Evolutionary conservation across 345 rosid species (phyloP).

Genomic region (Sisymbrium irio): DNA sequence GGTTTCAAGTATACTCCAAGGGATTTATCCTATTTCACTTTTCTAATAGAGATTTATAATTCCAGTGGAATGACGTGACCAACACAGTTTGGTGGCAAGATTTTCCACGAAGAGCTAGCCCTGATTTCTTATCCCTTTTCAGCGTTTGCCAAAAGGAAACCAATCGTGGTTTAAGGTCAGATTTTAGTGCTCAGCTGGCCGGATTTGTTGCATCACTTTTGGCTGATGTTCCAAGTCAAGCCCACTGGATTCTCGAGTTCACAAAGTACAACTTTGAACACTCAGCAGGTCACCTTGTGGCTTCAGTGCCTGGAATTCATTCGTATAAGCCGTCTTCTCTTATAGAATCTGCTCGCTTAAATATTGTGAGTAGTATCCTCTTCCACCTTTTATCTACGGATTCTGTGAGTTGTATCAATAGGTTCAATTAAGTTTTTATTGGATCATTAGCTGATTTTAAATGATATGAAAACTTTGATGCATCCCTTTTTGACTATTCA

Average conservation of each 20-base stretch:
- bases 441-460: not conserved
- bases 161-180: slow-evolving; percentile 45
- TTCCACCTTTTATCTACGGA: not conserved
- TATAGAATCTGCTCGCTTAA: slow-evolving; percentile 29
- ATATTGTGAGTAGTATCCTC: slow-evolving; percentile 38
- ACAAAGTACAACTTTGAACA: slow-evolving; percentile 68
- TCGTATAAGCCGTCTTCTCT: slow-evolving; percentile 44
- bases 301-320: slow-evolving; percentile 88
- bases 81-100: slow-evolving; percentile 99
- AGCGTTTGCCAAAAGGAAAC: slow-evolving; percentile 37
- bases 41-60: slow-evolving; percentile 17
- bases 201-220: slow-evolving; percentile 82
- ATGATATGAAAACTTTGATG: not conserved
- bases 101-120: slow-evolving; percentile 62
- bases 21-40: not conserved
- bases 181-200: slow-evolving; percentile 87
- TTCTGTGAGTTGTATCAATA: not conserved
- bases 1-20: not conserved
- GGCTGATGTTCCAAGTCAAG: slow-evolving; percentile 77
- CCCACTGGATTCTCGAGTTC: slow-evolving; percentile 77
- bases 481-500: slow-evolving; percentile 2
- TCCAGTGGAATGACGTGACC: slow-evolving; percentile 89
- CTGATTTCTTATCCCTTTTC: slow-evolving; percentile 73
- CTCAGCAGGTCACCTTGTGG: slow-evolving; percentile 68
- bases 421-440: not conserved